phyloP scores from a whole-genome alignment of 2,329 filamentous ascomycete genomes.

The Nannizzia gypsea region DNA sequence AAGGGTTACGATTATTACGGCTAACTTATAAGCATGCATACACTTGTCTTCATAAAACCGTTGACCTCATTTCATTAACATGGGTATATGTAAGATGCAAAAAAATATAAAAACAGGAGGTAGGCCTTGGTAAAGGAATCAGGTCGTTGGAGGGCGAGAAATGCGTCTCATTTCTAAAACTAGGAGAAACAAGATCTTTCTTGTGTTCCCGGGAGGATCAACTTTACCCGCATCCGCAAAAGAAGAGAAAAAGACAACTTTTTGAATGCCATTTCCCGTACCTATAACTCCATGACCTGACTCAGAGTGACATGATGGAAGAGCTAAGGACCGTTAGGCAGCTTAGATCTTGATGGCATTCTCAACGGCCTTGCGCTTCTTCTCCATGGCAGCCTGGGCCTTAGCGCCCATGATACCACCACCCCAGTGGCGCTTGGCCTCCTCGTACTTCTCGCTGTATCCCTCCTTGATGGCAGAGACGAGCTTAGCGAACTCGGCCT shows the following conservation, averaged over 20 bases:
- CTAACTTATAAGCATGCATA: neutral
- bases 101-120: neutral
- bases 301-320: neutral
- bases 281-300: neutral
- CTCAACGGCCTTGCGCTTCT: slow-evolving; percentile 92
- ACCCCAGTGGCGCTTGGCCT: slow-evolving; percentile 87
- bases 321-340: neutral
- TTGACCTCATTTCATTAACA: slow-evolving; percentile 4
- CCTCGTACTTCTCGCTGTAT: slow-evolving; percentile 92
- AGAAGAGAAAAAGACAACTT: neutral
- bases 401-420: slow-evolving; percentile 99
- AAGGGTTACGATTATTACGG: neutral
- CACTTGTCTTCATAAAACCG: slow-evolving; percentile 3
- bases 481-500: slow-evolving; percentile 95
- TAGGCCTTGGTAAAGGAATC: neutral
- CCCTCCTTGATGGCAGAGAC: slow-evolving; percentile 94
- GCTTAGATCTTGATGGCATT: slow-evolving; percentile 92
- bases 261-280: slow-evolving; percentile 2
- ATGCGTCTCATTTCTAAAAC: slow-evolving; percentile 3
- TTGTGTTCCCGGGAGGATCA: neutral
- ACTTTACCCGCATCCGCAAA: neutral
- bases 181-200: neutral
- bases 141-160: slow-evolving; percentile 1
- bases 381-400: slow-evolving; percentile 64
- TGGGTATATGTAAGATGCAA: slow-evolving; percentile 4